phyloP scores from a whole-genome alignment of 768 basidiomycete species.

The Lepiota brunneoincarnata region DNA sequence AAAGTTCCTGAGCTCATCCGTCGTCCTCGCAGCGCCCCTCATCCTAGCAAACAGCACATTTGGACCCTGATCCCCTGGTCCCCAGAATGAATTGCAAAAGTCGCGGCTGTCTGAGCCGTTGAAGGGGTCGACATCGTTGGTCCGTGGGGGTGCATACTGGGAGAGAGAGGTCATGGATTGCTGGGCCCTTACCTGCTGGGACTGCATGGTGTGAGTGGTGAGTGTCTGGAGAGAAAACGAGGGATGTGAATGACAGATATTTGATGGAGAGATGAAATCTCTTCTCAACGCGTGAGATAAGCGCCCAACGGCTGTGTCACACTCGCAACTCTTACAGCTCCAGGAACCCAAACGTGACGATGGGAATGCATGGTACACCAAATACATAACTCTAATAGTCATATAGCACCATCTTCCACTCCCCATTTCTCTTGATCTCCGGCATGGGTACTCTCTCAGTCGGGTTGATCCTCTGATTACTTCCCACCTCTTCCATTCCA shows the following conservation, averaged over 20 bases:
- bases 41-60: slow-evolving; percentile 88
- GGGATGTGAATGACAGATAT: slow-evolving; percentile 10
- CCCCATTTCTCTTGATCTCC: slow-evolving; percentile 30
- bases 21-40: slow-evolving; percentile 79
- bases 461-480: slow-evolving; percentile 43
- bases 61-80: slow-evolving; percentile 77
- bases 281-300: neutral
- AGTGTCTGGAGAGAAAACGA: slow-evolving; percentile 1
- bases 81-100: slow-evolving; percentile 99
- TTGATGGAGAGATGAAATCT: slow-evolving; percentile 11
- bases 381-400: slow-evolving; percentile 20
- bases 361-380: neutral
- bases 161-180: slow-evolving; percentile 71
- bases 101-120: slow-evolving; percentile 45
- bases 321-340: neutral
- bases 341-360: neutral
- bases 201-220: slow-evolving; percentile 5
- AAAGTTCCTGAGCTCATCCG: slow-evolving; percentile 83
- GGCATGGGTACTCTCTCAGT: slow-evolving; percentile 54
- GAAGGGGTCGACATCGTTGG: slow-evolving; percentile 44
- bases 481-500: slow-evolving; percentile 55
- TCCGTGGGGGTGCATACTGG: slow-evolving; percentile 52
- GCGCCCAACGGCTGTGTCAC: neutral
- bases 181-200: slow-evolving; percentile 42
- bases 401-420: slow-evolving; percentile 45